Evolutionary conservation across 495 filamentous ascomycete genomes (phyloP), one percentile per base, ranked within the genome.

Genomic region (Articulospora tetracladia): DNA sequence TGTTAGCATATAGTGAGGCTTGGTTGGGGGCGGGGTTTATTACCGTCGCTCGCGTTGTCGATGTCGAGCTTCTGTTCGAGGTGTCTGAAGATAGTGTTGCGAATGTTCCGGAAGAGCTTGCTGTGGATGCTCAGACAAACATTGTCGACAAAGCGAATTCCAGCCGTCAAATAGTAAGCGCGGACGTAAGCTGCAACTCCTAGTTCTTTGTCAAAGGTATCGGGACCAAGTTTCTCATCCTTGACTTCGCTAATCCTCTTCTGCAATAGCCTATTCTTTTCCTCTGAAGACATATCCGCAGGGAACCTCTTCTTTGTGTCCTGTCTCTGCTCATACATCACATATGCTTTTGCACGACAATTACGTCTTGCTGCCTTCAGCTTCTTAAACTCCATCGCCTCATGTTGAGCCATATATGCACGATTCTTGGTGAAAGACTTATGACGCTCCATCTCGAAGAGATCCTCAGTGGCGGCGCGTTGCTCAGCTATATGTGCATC

Each of bases 131-230:
- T 70, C 23, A 77, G 74, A 2, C 76, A 73, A 0, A 79, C 74
- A 19, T 68, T 69, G 62, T 85, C 82, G 0, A 76, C 70, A 48
- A 82, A 81, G 1, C 82, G 74, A 23, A 73, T 63, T 1, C 75
- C 75, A 1, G 79, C 77, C 2, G 76, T 79, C 22, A 75, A 69
- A 47, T 83, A 83, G 60, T 83, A 83, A 0, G 76, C 81, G 0
- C 80, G 63, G 13, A 83, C 75, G 48, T 78, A 81, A 0, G 77
- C 73, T 0, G 76, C 76, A 11, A 83, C 75, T 13, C 68, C 68
- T 1, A 83, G 64, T 53, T 83, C 81, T 0, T 67, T 65, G 10
- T 75, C 69, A 53, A 74, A 82, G 3, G 71, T 68, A 64, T 83
- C 80, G 6, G 70, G 70, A 2, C 65, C 62, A 6, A 76, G 60